These are phyloP conservation scores for Herpetospermum pedunculosum DNA, from an alignment of 306 rosid genomes.

Conservation along the genomic window DNA sequence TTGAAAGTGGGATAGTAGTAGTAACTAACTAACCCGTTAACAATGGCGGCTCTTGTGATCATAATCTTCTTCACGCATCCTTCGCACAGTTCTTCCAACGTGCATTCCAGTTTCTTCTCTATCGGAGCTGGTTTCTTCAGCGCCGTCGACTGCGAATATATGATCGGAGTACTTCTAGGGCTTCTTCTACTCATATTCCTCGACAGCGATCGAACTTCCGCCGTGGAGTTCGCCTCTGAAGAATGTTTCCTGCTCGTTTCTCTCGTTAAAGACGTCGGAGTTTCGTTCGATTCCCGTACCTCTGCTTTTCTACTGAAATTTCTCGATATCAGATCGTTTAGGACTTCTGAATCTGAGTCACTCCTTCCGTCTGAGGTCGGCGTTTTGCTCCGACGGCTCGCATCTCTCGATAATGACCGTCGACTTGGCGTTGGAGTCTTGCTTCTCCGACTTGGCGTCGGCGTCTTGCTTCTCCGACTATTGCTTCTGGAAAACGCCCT, in stretches of 20 bases:
- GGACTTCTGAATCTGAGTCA: slow-evolving; percentile 8
- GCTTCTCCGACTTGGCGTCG: slow-evolving; percentile 53
- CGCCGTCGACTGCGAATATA: slow-evolving; percentile 60
- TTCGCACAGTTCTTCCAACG: slow-evolving; percentile 63
- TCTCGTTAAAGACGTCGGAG: neutral
- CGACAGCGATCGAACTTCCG: slow-evolving; percentile 20
- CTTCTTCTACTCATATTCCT: slow-evolving; percentile 28
- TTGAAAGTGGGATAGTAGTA: neutral
- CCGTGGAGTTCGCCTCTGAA: slow-evolving; percentile 9
- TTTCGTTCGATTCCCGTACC: neutral
- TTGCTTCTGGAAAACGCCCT: slow-evolving; percentile 15
- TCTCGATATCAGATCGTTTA: neutral
- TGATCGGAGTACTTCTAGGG: slow-evolving; percentile 43
- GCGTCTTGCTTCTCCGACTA: slow-evolving; percentile 56
- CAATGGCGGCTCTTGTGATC: slow-evolving; percentile 55
- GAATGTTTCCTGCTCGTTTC: neutral
- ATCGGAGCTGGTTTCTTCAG: slow-evolving; percentile 51
- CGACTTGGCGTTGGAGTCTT: slow-evolving; percentile 51
- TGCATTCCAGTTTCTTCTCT: slow-evolving; percentile 48
- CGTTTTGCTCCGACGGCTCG: slow-evolving; percentile 22
- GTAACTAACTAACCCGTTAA: slow-evolving; percentile 42
- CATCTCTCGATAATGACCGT: slow-evolving; percentile 23
- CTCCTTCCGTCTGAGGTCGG: slow-evolving; percentile 14
- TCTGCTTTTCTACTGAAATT: neutral
- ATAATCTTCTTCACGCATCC: slow-evolving; percentile 65